phyloP scores from a whole-genome alignment of 345 rosid species.

The Gossypium herbaceum region DNA sequence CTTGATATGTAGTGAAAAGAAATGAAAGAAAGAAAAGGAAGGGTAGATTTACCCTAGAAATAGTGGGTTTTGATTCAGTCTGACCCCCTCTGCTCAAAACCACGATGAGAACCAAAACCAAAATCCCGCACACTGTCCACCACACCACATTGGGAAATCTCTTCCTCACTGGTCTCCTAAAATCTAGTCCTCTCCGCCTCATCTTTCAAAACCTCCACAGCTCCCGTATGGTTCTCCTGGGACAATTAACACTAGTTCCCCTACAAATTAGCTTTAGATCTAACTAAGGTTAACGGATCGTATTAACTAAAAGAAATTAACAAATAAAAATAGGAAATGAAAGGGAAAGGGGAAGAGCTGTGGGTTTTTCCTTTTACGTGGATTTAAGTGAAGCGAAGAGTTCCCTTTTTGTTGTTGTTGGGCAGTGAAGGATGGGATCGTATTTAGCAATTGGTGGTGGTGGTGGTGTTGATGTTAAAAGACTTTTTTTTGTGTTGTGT shows the following conservation, averaged over 20 bases:
- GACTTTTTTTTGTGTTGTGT: not conserved
- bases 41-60: constrained; percentile 37
- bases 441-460: not conserved
- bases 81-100: constrained; percentile 49
- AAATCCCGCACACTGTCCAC: constrained; percentile 55
- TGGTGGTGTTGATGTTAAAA: no score
- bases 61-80: constrained; percentile 53
- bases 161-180: constrained; percentile 62
- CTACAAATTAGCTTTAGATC: not conserved
- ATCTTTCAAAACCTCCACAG: constrained; percentile 26
- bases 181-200: constrained; percentile 68
- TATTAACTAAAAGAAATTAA: not conserved
- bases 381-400: not conserved
- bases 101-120: constrained; percentile 54
- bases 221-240: constrained; percentile 12
- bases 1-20: not conserved
- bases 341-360: not conserved
- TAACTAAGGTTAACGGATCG: not conserved
- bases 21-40: not conserved
- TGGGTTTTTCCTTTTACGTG: not conserved
- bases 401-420: no score
- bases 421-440: not conserved
- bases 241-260: not conserved
- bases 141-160: constrained; percentile 61
- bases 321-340: not conserved